A percentile compares a stretch with the other conserved stretches of the same genome.
phyloP scores from a whole-genome alignment of 148 eudicot genomes.

The Rhododendron molle region DNA sequence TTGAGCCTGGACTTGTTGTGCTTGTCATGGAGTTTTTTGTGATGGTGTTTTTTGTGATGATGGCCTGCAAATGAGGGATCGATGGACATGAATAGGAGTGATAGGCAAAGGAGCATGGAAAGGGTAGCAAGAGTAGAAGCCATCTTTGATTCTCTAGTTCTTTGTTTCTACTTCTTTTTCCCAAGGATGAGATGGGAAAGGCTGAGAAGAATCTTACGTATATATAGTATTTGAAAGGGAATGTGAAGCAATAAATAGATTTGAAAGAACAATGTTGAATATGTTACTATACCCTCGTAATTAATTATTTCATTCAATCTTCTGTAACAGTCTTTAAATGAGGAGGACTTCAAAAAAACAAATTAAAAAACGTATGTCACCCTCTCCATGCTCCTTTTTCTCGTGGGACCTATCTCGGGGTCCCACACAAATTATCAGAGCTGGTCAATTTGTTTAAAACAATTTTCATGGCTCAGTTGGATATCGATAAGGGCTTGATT shows the following conservation, averaged over 20 bases:
- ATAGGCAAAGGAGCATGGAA: neutral
- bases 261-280: neutral
- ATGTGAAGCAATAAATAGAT: neutral
- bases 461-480: too few relatives aligned
- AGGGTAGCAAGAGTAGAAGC: neutral
- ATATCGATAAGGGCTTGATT: too few relatives aligned
- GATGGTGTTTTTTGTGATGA: neutral
- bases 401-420: too few relatives aligned
- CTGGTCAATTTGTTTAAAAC: too few relatives aligned
- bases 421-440: too few relatives aligned
- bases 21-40: neutral
- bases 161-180: neutral
- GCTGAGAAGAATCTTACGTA: neutral
- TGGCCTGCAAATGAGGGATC: constrained; percentile 6
- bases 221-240: neutral
- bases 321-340: neutral
- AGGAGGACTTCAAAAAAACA: neutral
- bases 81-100: neutral
- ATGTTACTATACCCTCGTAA: neutral
- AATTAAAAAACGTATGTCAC: too few relatives aligned
- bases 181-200: neutral
- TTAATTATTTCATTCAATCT: neutral
- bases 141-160: neutral
- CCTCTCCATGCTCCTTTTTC: too few relatives aligned
- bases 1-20: constrained; percentile 2